Evolutionary conservation across 2,329 filamentous ascomycete genomes (phyloP).

Genomic region (Fusarium guadeloupense): DNA sequence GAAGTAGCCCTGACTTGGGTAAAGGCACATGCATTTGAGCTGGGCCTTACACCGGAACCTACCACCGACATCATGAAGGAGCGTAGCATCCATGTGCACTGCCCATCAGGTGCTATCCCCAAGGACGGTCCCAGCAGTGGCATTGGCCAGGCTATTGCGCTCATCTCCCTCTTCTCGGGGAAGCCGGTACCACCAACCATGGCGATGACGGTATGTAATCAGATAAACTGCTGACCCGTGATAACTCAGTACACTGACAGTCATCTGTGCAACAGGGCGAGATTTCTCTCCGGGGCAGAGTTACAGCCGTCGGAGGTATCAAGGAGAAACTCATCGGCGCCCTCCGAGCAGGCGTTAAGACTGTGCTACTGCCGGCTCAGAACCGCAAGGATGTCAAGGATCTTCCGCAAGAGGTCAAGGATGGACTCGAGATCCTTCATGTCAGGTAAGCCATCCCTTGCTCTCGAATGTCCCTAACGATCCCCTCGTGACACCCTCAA

Average conservation of each 20-base stretch:
- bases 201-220: slow-evolving; percentile 82
- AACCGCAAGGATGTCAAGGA: slow-evolving; percentile 95
- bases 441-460: slow-evolving; percentile 74
- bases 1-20: slow-evolving; percentile 98
- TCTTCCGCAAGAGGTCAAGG: slow-evolving; percentile 86
- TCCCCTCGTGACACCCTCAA: slow-evolving; percentile 31
- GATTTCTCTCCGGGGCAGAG: slow-evolving; percentile 83
- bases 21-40: slow-evolving; percentile 91
- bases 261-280: slow-evolving; percentile 60
- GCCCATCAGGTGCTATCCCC: slow-evolving; percentile 91
- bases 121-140: slow-evolving; percentile 92
- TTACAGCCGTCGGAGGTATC: slow-evolving; percentile 95
- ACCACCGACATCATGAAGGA: slow-evolving; percentile 95
- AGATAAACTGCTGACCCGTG: slow-evolving; percentile 30
- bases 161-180: slow-evolving; percentile 88
- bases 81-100: slow-evolving; percentile 94
- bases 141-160: slow-evolving; percentile 90
- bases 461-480: slow-evolving; percentile 52
- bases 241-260: slow-evolving; percentile 38
- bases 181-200: slow-evolving; percentile 89
- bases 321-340: slow-evolving; percentile 99
- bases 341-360: slow-evolving; percentile 91
- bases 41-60: slow-evolving; percentile 82
- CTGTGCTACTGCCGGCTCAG: slow-evolving; percentile 84
- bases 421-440: slow-evolving; percentile 87